These are phyloP conservation scores for Macrolepiota dolichaula DNA, from an alignment of 768 basidiomycete species.

Conservation along the genomic window DNA sequence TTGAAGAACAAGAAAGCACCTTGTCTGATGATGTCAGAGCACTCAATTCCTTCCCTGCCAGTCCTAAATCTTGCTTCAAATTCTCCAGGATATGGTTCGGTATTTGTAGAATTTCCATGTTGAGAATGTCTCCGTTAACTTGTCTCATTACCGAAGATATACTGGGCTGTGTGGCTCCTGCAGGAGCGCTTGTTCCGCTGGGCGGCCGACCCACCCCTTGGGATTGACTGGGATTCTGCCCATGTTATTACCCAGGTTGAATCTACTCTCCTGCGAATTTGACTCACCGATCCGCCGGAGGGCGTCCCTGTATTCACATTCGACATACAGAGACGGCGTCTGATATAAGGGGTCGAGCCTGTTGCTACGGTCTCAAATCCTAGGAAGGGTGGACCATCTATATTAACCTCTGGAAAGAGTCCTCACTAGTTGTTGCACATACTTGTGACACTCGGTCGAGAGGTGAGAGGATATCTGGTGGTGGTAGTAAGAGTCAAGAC, in stretches of 20 bases:
- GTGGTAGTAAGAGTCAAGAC: no score
- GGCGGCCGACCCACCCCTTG: conserved; percentile 53
- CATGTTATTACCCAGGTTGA: conserved; percentile 18
- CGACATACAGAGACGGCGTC: no score
- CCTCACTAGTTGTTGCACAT: no score
- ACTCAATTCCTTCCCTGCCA: conserved; percentile 42
- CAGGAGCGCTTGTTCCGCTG: conserved; percentile 57
- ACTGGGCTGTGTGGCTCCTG: conserved; percentile 48
- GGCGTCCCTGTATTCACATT: no score
- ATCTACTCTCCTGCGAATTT: no score
- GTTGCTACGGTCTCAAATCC: no score
- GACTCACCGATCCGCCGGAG: no score
- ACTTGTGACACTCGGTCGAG: no score
- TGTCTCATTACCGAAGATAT: conserved; percentile 53
- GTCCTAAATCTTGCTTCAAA: conserved; percentile 40
- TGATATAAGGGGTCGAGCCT: no score
- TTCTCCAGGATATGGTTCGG: conserved; percentile 28
- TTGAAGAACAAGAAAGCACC: conserved; percentile 39
- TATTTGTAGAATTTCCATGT: conserved; percentile 39
- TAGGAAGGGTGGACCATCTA: no score
- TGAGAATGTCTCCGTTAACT: conserved; percentile 23
- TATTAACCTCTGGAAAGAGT: no score
- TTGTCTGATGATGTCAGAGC: conserved; percentile 50
- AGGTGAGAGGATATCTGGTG: no score
- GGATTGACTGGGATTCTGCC: conserved; percentile 28